These are phyloP conservation scores for Penicillium janthinellum DNA, from an alignment of 2,329 filamentous ascomycete species.

Conservation along the genomic window DNA sequence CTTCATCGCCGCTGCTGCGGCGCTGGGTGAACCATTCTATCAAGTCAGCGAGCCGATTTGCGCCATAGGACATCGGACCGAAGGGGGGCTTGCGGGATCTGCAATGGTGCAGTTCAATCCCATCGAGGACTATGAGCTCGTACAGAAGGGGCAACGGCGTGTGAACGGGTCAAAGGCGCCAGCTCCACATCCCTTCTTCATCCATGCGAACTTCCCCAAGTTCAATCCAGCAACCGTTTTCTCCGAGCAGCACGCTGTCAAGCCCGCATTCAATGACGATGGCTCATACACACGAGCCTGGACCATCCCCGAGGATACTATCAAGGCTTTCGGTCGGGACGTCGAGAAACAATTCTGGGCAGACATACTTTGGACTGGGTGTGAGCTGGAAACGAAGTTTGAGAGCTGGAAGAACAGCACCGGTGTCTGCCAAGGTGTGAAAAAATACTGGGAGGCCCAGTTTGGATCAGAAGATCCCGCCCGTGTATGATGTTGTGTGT, in stretches of 20 bases:
- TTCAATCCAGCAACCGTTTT: slow-evolving; percentile 41
- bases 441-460: slow-evolving; percentile 35
- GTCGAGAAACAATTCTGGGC: slow-evolving; percentile 40
- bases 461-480: slow-evolving; percentile 14
- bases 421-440: slow-evolving; percentile 34
- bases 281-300: slow-evolving; percentile 32
- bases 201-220: slow-evolving; percentile 42
- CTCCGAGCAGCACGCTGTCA: slow-evolving; percentile 24
- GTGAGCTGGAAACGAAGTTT: slow-evolving; percentile 35
- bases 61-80: slow-evolving; percentile 31
- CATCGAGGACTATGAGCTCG: slow-evolving; percentile 33
- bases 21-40: slow-evolving; percentile 43
- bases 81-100: slow-evolving; percentile 35
- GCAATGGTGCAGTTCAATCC: slow-evolving; percentile 43
- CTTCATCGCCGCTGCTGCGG: slow-evolving; percentile 48
- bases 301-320: slow-evolving; percentile 32
- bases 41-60: slow-evolving; percentile 41
- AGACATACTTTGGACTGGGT: slow-evolving; percentile 40
- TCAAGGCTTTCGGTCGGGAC: slow-evolving; percentile 33
- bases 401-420: slow-evolving; percentile 32
- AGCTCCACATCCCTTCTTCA: slow-evolving; percentile 37
- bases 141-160: slow-evolving; percentile 26
- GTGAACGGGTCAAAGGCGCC: slow-evolving; percentile 31
- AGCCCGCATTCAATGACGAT: slow-evolving; percentile 28
- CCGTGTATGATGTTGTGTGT: slow-evolving; percentile 1